phyloP scores from a whole-genome alignment of 78 protist genomes.

The Pigoraptor vietnamica region DNA sequence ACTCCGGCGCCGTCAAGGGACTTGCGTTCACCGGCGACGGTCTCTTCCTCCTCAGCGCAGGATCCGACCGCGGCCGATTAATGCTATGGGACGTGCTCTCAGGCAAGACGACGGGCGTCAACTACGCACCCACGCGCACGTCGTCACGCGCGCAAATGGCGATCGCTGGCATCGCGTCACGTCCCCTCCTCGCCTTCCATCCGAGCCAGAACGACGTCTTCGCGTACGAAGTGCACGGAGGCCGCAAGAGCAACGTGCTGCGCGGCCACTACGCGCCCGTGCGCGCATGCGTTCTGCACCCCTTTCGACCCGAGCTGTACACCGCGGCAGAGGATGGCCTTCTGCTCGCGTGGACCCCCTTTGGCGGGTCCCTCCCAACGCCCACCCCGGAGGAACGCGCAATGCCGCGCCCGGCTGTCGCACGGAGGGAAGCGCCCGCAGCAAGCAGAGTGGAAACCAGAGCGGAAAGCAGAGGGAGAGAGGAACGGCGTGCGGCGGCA shows the following conservation, averaged over 20 bases:
- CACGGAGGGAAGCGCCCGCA: neutral
- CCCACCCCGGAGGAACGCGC: neutral
- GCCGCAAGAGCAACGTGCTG: neutral
- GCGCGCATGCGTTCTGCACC: neutral
- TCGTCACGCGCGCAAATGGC: neutral
- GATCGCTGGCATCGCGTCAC: neutral
- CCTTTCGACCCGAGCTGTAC: neutral
- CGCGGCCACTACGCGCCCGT: neutral
- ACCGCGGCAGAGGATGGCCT: neutral
- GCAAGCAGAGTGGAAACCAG: too few relatives aligned
- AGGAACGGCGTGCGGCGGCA: too few relatives aligned
- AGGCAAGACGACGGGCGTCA: neutral
- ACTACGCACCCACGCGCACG: neutral
- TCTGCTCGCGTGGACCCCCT: neutral
- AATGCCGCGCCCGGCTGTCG: neutral
- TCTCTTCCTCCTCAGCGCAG: neutral
- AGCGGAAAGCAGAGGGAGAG: too few relatives aligned
- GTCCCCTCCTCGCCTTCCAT: neutral
- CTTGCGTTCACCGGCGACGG: neutral
- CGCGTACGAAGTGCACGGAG: neutral
- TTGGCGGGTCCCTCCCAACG: neutral
- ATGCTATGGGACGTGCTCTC: neutral
- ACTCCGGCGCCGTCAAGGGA: neutral
- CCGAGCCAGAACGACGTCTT: neutral
- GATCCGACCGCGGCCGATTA: neutral